Evolutionary conservation across 1,284 basidiomycete species (phyloP).

Genomic region (Kwoniella shivajii): DNA sequence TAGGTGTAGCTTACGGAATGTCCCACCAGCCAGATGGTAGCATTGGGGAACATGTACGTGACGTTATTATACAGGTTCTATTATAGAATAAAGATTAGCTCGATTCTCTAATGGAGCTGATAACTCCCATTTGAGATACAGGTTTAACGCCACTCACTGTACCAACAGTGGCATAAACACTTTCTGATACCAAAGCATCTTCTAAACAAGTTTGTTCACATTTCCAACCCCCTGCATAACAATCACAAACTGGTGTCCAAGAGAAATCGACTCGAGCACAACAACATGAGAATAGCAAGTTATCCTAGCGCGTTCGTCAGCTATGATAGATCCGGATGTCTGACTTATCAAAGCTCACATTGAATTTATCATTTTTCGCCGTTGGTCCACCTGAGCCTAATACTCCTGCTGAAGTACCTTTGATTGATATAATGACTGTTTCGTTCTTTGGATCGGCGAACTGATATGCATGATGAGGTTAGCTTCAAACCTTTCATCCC

Average conservation of each 20-base stretch:
- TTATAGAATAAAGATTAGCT: neutral
- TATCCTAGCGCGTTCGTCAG: constrained; percentile 61
- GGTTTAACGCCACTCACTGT: constrained; percentile 58
- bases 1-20: constrained; percentile 63
- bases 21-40: constrained; percentile 90
- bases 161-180: constrained; percentile 71
- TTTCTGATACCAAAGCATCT: constrained; percentile 74
- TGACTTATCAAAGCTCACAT: constrained; percentile 56
- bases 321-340: neutral
- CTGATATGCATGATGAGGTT: constrained; percentile 15
- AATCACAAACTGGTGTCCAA: constrained; percentile 94
- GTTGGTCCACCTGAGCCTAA: constrained; percentile 84
- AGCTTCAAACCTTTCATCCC: neutral
- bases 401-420: constrained; percentile 83
- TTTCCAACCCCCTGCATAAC: constrained; percentile 77
- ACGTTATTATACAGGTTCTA: constrained; percentile 93
- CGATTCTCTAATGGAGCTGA: too few species aligned
- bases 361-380: constrained; percentile 85
- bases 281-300: constrained; percentile 97
- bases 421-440: constrained; percentile 87
- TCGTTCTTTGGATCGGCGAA: constrained; percentile 81
- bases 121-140: neutral
- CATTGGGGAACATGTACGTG: constrained; percentile 87
- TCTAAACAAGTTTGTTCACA: constrained; percentile 85
- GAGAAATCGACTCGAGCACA: constrained; percentile 92